phyloP scores from a whole-genome alignment of 1,284 basidiomycete species.

The Cronartium quercuum region DNA sequence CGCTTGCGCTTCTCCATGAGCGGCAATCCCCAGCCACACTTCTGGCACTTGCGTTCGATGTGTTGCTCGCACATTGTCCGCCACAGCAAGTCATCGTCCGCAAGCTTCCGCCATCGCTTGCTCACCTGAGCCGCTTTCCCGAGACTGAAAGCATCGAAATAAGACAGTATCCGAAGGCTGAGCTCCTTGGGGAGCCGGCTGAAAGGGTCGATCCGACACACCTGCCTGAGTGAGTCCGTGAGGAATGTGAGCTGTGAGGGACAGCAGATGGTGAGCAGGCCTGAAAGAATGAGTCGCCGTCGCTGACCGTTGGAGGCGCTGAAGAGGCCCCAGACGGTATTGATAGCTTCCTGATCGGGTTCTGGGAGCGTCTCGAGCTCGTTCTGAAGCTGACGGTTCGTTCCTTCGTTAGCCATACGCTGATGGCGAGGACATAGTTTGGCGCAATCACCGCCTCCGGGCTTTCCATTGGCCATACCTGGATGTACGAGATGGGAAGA shows the following conservation, averaged over 20 bases:
- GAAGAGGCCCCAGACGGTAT: constrained; percentile 92
- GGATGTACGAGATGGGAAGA: background rate
- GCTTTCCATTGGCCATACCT: constrained; percentile 23
- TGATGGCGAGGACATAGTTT: constrained; percentile 87
- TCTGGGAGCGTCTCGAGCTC: constrained; percentile 88
- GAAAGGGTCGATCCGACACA: constrained; percentile 95
- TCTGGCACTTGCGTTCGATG: constrained; percentile 92
- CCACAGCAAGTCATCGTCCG: constrained; percentile 96
- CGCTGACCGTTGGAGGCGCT: constrained; percentile 86
- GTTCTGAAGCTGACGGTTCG: constrained; percentile 84
- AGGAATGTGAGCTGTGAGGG: constrained; percentile 97
- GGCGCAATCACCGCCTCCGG: constrained; percentile 52
- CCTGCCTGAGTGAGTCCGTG: constrained; percentile 78
- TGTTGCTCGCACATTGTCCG: constrained; percentile 96
- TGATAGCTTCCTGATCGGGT: constrained; percentile 80
- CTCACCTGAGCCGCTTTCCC: constrained; percentile 93
- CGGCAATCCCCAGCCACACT: constrained; percentile 96
- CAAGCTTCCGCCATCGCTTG: constrained; percentile 74
- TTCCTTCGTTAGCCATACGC: constrained; percentile 94
- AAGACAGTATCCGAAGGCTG: constrained; percentile 77
- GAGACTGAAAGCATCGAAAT: constrained; percentile 90
- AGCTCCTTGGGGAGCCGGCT: constrained; percentile 83
- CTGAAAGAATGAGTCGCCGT: constrained; percentile 87
- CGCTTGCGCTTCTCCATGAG: constrained; percentile 66
- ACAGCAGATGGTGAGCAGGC: constrained; percentile 99